A percentile compares a stretch with the other conserved stretches of the same genome.
Conservation (phyloP, 2,329 filamentous ascomycete genomes). For the Fusarium tricinctum region DNA sequence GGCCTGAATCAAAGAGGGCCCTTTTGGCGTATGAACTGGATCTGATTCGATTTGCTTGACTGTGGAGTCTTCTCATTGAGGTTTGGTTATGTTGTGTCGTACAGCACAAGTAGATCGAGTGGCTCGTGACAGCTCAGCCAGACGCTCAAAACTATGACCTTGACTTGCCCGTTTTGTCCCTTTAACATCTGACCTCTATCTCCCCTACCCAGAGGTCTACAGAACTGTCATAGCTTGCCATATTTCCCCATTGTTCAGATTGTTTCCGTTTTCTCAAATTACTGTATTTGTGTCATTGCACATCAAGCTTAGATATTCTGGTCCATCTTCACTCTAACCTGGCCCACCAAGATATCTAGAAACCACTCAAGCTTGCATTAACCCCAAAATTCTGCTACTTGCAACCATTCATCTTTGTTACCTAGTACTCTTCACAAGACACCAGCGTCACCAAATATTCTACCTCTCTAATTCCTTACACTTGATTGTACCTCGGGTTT, state of each 20-base stretch:
- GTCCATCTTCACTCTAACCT: conserved; percentile 1
- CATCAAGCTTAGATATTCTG: conserved; percentile 15
- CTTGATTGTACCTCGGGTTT: conserved; percentile 27
- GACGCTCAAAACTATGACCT: conserved; percentile 24
- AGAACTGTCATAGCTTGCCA: background rate
- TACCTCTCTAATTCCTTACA: background rate
- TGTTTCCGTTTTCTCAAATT: background rate
- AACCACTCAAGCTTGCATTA: conserved; percentile 23
- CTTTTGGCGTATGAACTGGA: background rate
- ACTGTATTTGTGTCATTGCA: background rate
- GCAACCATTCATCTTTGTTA: conserved; percentile 16
- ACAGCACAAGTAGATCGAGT: conserved; percentile 16
- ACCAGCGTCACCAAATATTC: conserved; percentile 5
- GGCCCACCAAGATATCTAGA: conserved; percentile 7
- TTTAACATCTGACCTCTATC: conserved; percentile 29
- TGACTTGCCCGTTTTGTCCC: conserved; percentile 13
- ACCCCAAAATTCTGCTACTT: conserved; percentile 32
- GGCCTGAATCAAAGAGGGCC: conserved; percentile 11
- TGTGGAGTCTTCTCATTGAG: conserved; percentile 25
- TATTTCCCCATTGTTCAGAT: background rate
- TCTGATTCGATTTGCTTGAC: conserved; percentile 11
- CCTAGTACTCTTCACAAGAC: conserved; percentile 14
- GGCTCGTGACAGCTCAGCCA: conserved; percentile 39
- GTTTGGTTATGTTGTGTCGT: conserved; percentile 19
- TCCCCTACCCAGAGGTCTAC: background rate